Evolutionary conservation across 75 land plant genomes (phyloP).

Genomic region (Pseudotsuga menziesii): DNA sequence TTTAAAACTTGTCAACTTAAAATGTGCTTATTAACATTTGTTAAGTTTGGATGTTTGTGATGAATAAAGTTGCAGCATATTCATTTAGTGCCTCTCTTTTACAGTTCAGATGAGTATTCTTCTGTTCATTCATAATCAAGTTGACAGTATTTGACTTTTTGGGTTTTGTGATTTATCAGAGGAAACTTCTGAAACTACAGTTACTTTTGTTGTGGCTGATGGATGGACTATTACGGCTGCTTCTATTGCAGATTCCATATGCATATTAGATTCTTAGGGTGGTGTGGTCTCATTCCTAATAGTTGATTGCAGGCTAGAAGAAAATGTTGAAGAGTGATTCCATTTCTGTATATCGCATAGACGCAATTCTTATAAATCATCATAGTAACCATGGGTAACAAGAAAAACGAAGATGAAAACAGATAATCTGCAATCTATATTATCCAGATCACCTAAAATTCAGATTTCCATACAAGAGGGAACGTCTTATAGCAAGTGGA

Average conservation of each 20-base stretch:
- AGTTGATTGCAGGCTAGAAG: slow-evolving; percentile 87
- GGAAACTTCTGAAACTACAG: slow-evolving; percentile 91
- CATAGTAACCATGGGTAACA: background rate
- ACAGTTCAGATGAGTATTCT: background rate
- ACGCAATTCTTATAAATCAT: background rate
- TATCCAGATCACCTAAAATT: background rate
- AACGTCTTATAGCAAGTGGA: slow-evolving; percentile 83
- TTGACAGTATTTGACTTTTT: background rate
- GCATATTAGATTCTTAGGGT: slow-evolving; percentile 79
- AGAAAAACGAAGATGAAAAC: background rate
- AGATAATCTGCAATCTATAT: background rate
- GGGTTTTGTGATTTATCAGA: slow-evolving; percentile 39
- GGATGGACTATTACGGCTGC: slow-evolving; percentile 93
- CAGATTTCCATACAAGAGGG: slow-evolving; percentile 47
- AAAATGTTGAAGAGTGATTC: slow-evolving; percentile 82
- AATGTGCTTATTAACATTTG: background rate
- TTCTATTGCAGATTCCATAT: slow-evolving; percentile 89
- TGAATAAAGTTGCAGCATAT: background rate
- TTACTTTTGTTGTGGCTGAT: slow-evolving; percentile 83
- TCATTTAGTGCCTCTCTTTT: background rate
- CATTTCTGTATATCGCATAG: background rate
- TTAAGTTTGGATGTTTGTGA: background rate
- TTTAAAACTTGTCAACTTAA: background rate
- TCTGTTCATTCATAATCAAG: background rate
- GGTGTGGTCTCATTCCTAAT: slow-evolving; percentile 59